Base-by-base conservation (phyloP, 768 basidiomycete species). In the Lactarius quietus region DNA sequence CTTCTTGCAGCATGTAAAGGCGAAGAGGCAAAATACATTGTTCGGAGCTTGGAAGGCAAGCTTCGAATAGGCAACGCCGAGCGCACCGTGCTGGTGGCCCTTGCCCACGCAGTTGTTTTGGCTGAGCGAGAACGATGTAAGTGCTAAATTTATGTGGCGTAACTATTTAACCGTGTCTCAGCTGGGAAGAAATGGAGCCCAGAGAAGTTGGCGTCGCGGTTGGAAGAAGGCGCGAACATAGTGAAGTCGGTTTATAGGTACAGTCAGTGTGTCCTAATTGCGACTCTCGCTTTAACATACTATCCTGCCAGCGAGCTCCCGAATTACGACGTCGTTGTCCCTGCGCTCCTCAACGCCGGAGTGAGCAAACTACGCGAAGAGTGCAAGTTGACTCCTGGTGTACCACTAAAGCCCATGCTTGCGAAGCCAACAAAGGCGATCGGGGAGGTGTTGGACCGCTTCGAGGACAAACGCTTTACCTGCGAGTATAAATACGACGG, bases 401-500 rank as follows among this genome's bases (percentile, higher is more conserved):
- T 98, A 39, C 97, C 97, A 1, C 80, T 99, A 38, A 99, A 99
- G 72, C 97, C 97, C 17, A 99, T 99, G 97, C 81, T 99, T 59
- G 97, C 97, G 18, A 99, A 98, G 76, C 97, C 97, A 10, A 98
- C 96, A 0, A 99, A 99, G 76, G 97, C 97, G 3, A 98, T 99
- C 69, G 89, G 93, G 17, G 96, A 98, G 77, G 96, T 99, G 23
- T 83, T 99, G 28, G 96, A 99, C 77, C 82, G 95, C 63, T 99
- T 98, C 72, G 97, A 99, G 76, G 88, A 87, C 72, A 95, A 95
- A 76, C 84, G 83, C 61, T 98, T 99, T 74, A 98, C 97, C 10
- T 98, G 95, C 77, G 97, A 99, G 79, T 99, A 99, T 78, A 99
- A 99, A 76, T 99, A 99, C 70, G 97, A 99, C 69, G 97, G 97